These are phyloP conservation scores for Aotearoamyces nothofagi DNA, from an alignment of 2,329 filamentous ascomycete genomes.

Conservation along the genomic window DNA sequence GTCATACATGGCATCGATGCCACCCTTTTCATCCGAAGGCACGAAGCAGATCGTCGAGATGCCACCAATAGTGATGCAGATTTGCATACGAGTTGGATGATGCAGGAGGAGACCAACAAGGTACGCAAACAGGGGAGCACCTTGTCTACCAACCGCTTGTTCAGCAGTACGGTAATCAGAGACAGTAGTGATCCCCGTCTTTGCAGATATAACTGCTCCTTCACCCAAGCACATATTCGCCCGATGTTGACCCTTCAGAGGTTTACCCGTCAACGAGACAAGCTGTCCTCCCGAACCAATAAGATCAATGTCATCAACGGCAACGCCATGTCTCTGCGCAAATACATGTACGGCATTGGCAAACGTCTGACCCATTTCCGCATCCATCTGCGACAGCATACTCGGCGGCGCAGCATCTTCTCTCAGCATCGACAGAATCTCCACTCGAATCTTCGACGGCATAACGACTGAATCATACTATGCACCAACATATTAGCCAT, in stretches of 20 bases:
- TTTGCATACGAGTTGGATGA: slow-evolving; percentile 17
- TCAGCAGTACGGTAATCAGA: slow-evolving; percentile 19
- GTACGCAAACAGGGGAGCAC: slow-evolving; percentile 18
- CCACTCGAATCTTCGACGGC: slow-evolving; percentile 18
- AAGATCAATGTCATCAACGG: slow-evolving; percentile 18
- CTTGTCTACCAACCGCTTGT: slow-evolving; percentile 19
- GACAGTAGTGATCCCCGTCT: slow-evolving; percentile 19
- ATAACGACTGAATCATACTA: slow-evolving; percentile 20
- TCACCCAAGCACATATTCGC: slow-evolving; percentile 20
- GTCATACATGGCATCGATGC: slow-evolving; percentile 19
- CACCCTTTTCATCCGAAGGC: slow-evolving; percentile 16
- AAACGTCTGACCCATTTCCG: slow-evolving; percentile 19
- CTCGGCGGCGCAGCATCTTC: slow-evolving; percentile 19
- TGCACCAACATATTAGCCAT: background rate
- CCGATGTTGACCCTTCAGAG: slow-evolving; percentile 16
- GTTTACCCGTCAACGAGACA: slow-evolving; percentile 15
- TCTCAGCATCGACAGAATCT: slow-evolving; percentile 18
- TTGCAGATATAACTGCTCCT: slow-evolving; percentile 19
- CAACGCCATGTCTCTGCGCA: slow-evolving; percentile 15
- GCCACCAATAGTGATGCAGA: slow-evolving; percentile 18
- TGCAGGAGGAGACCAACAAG: slow-evolving; percentile 17
- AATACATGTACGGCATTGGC: slow-evolving; percentile 19
- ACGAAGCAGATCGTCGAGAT: slow-evolving; percentile 18
- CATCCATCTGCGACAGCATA: slow-evolving; percentile 19
- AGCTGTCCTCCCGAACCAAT: slow-evolving; percentile 18